Evolutionary conservation across 2,329 filamentous ascomycete genomes (phyloP), one percentile per base, ranked within the genome.

Genomic region (Alternaria solani): DNA sequence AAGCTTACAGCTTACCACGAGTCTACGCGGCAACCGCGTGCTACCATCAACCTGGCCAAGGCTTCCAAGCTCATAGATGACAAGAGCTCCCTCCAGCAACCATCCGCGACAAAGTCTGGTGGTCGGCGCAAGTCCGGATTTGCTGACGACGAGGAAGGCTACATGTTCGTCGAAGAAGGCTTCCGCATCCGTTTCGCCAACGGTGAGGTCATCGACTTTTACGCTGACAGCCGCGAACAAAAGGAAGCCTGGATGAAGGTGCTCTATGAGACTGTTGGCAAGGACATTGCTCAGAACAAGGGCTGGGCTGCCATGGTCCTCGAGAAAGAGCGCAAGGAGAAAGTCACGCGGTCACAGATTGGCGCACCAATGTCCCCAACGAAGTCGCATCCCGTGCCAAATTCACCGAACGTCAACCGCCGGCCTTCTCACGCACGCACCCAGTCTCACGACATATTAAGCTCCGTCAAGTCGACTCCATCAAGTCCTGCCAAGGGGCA

Each of bases 171-270:
- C 54, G 95, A 99, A 79, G 95, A 99, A 78, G 95, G 95, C 3
- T 99, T 99, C 89, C 92, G 95, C 41, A 96, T 99, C 77, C 93
- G 94, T 59, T 99, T 99, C 81, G 96, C 92, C 77, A 99, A 99
- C 74, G 95, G 95, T 63, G 95, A 99, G 81, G 89, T 97, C 65
- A 99, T 99, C 75, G 94, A 98, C 83, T 98, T 98, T 78, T 98
- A 99, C 75, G 95, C 94, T 74, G 94, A 98, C 79, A 94, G 88
- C 32, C 87, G 89, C 2, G 87, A 87, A 39, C 91, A 95, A 75
- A 99, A 98, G 81, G 92, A 97, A 46, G 91, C 89, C 55, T 99
- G 95, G 95, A 95, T 99, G 91, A 89, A 89, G 76, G 91, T 93
- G 14, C 87, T 99, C 23, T 86, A 86, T 3, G 93, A 98, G 57